Evolutionary conservation across 495 filamentous ascomycete genomes (phyloP).

Genomic region (Penicillium mononematosum): DNA sequence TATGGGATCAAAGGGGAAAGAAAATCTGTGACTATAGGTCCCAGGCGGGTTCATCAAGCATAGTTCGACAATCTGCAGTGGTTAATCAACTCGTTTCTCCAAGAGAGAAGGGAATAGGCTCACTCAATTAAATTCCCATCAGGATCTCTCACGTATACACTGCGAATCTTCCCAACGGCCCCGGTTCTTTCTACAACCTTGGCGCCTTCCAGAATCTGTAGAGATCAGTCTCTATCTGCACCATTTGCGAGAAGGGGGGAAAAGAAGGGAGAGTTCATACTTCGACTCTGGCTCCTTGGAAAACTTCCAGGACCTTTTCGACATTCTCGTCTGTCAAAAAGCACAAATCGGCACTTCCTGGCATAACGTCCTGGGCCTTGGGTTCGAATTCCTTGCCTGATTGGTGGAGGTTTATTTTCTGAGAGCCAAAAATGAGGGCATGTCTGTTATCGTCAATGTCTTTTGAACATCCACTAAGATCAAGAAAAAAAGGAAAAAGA

Average conservation of each 20-base stretch:
- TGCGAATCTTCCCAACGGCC: constrained; percentile 48
- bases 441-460: constrained; percentile 31
- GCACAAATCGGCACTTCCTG: constrained; percentile 54
- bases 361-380: constrained; percentile 46
- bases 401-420: constrained; percentile 58
- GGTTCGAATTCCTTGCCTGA: constrained; percentile 54
- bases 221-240: constrained; percentile 5
- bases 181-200: constrained; percentile 51
- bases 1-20: background rate
- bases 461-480: background rate
- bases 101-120: constrained; percentile 2
- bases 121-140: constrained; percentile 59
- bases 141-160: constrained; percentile 55
- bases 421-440: constrained; percentile 49
- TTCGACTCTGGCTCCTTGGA: constrained; percentile 39
- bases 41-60: constrained; percentile 10
- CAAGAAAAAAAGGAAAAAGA: background rate
- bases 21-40: background rate
- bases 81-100: background rate
- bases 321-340: constrained; percentile 50
- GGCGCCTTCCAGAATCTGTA: constrained; percentile 40
- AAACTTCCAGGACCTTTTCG: constrained; percentile 33
- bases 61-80: constrained; percentile 24
- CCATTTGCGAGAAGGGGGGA: background rate
- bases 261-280: constrained; percentile 14